Evolutionary conservation across 805 yeast species (phyloP), one percentile per base, ranked within the genome.

Genomic region (Maudiozyma bulderi): DNA sequence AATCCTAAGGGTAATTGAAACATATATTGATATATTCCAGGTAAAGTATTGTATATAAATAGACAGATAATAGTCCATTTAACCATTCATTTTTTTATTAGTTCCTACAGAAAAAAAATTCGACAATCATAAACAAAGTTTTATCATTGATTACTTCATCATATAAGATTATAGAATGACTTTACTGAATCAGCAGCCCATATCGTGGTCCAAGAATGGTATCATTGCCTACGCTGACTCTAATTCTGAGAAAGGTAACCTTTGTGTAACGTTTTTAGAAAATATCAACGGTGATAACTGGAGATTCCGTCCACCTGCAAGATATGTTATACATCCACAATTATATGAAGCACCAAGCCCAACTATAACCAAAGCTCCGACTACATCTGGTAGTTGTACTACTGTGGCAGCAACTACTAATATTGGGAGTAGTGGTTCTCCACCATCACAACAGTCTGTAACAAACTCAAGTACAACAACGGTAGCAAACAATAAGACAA

Each of bases 171-270:
- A 13, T 5, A 11, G 14, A 40, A 57, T 56, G 59, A 51, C 39
- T 38, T 49, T 48, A 20, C 30, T 53, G 10, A 57, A 54, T 11
- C 56, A 57, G 41, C 51, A 57, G 40, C 52, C 52, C 44, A 73
- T 83, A 8, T 75, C 87, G 9, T 88, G 96, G 96, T 85, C 95
- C 9, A 78, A 81, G 54, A 84, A 82, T 55, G 96, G 96, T 11
- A 79, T 87, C 56, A 76, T 90, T 33, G 95, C 95, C 1, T 87
- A 83, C 56, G 68, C 80, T 6, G 73, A 76, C 48, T 66, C 72
- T 39, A 58, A 54, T 38, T 65, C 65, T 44, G 57, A 62, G 15
- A 57, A 62, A 35, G 57, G 64, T 7, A 74, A 73, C 51, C 59
- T 87, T 26, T 68, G 71, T 44, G 67, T 86, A 51, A 82, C 95